Conservation (phyloP, 441 rosid species). For the Breynia disticha region DNA sequence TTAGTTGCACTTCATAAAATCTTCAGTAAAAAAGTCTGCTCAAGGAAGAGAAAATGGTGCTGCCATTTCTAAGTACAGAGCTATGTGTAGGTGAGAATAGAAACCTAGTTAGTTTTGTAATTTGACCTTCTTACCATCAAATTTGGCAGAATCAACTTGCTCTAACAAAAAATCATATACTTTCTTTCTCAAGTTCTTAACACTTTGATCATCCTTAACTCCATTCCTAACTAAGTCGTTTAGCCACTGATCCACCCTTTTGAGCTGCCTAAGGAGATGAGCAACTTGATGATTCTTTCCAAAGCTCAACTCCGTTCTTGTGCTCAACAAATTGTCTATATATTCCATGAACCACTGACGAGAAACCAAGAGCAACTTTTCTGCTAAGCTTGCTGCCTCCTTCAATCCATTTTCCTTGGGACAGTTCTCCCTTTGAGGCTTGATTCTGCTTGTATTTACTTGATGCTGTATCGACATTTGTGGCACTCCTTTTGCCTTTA, state of each 20-base stretch:
- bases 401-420: constrained; percentile 19
- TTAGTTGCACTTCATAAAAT: constrained; percentile 24
- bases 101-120: constrained; percentile 1
- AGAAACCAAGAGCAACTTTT: constrained; percentile 32
- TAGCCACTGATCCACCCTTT: constrained; percentile 33
- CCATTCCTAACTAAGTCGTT: constrained; percentile 20
- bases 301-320: constrained; percentile 16
- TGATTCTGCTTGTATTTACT: constrained; percentile 12
- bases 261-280: constrained; percentile 27
- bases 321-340: constrained; percentile 32
- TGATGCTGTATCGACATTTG: constrained; percentile 7
- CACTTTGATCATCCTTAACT: constrained; percentile 19
- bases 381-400: constrained; percentile 27
- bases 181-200: constrained; percentile 34
- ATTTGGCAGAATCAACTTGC: constrained; percentile 23
- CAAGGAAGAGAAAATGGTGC: background rate
- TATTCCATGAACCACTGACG: constrained; percentile 40
- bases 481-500: constrained; percentile 6
- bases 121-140: constrained; percentile 10
- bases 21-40: background rate
- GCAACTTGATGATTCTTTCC: constrained; percentile 24
- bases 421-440: constrained; percentile 12
- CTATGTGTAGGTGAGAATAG: constrained; percentile 1
- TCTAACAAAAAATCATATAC: constrained; percentile 29
- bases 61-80: background rate